Conservation (phyloP, 2,329 filamentous ascomycete genomes). For the Aspergillus puulaauensis region DNA sequence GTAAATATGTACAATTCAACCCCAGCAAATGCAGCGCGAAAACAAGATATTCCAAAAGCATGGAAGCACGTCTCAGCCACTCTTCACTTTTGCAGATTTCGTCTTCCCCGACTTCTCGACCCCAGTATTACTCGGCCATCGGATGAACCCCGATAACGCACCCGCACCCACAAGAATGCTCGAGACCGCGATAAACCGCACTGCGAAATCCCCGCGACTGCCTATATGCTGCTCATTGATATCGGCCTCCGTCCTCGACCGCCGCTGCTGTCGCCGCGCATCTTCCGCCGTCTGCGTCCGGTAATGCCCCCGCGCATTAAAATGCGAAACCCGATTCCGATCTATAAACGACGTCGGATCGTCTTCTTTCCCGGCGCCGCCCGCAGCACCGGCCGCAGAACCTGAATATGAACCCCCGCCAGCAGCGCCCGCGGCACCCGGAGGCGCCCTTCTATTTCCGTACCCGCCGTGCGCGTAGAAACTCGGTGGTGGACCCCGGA, state of each 20-base stretch:
- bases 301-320: constrained; percentile 71
- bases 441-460: constrained; percentile 37
- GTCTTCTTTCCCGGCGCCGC: constrained; percentile 21
- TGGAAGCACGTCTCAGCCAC: not conserved
- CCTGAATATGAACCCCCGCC: not conserved
- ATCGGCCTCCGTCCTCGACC: constrained; percentile 35
- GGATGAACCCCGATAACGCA: constrained; percentile 28
- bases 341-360: constrained; percentile 40
- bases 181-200: constrained; percentile 39
- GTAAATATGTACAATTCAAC: constrained; percentile 2
- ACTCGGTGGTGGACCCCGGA: constrained; percentile 81
- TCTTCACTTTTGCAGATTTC: not conserved
- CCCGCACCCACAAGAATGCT: constrained; percentile 37
- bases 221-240: constrained; percentile 24
- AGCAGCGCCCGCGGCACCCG: not conserved
- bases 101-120: not conserved
- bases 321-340: constrained; percentile 67
- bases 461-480: constrained; percentile 85
- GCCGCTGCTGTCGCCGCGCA: constrained; percentile 48
- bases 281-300: constrained; percentile 70
- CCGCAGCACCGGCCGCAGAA: constrained; percentile 5
- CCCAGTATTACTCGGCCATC: constrained; percentile 7
- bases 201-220: constrained; percentile 27
- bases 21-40: not conserved
- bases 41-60: not conserved